phyloP scores from a whole-genome alignment of 2,329 filamentous ascomycete genomes.

The Aspergillus brunneoviolaceus region DNA sequence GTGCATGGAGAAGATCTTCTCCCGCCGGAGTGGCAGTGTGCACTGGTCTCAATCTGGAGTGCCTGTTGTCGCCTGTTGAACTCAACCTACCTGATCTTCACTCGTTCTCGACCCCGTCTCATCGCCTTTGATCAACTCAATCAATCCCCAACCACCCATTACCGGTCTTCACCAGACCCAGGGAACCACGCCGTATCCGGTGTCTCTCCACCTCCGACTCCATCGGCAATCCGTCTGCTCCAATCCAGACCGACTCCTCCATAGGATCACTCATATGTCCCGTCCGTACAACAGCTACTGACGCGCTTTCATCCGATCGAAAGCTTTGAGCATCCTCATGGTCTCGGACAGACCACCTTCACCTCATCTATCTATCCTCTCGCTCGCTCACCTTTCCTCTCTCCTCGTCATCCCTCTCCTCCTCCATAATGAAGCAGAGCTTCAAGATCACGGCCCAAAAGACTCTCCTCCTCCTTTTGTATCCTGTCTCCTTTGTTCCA shows the following conservation, averaged over 20 bases:
- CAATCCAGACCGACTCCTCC: not conserved
- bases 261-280: not conserved
- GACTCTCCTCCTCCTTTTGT: too few relatives aligned
- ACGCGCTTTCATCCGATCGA: slow-evolving; percentile 4
- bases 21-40: not conserved
- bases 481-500: not conserved
- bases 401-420: not conserved
- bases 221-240: not conserved
- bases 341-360: not conserved
- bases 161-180: not conserved
- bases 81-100: not conserved
- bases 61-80: slow-evolving; percentile 1
- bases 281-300: not conserved
- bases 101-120: not conserved
- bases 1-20: slow-evolving; percentile 9
- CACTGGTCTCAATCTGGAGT: slow-evolving; percentile 5
- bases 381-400: too few relatives aligned
- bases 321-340: not conserved
- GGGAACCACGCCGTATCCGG: not conserved
- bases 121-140: not conserved
- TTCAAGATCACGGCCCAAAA: not conserved
- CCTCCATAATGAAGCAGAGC: not conserved
- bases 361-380: not conserved
- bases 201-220: not conserved
- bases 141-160: not conserved